Percentiles rank a stretch among this genome's conserved stretches.
Conservation (phyloP, 2,329 filamentous ascomycete species). For the Fusarium sp. region DNA sequence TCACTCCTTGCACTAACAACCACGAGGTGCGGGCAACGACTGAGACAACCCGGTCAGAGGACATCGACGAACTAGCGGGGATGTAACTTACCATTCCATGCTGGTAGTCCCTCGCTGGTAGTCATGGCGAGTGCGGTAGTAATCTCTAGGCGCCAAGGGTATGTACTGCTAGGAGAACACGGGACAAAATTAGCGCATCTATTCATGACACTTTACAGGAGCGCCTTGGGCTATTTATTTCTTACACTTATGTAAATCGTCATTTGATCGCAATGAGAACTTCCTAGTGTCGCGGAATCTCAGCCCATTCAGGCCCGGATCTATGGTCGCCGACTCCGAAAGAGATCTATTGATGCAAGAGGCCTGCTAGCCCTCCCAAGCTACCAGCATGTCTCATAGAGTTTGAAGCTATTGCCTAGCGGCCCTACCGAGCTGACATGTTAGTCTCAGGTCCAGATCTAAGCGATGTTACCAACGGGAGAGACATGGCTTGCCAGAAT, state of each 20-base stretch:
- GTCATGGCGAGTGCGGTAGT: neutral
- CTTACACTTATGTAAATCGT: neutral
- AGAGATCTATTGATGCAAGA: slow-evolving; percentile 1
- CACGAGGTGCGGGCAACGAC: slow-evolving; percentile 6
- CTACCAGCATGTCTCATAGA: neutral
- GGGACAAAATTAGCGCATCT: neutral
- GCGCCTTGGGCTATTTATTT: neutral
- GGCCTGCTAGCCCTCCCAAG: neutral
- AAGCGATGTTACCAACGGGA: neutral
- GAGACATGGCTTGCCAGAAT: slow-evolving; percentile 12
- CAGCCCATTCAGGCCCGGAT: neutral
- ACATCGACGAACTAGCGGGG: neutral
- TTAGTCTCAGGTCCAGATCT: slow-evolving; percentile 15
- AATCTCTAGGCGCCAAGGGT: neutral
- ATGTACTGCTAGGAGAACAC: neutral
- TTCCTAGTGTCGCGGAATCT: neutral
- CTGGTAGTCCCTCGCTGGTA: neutral
- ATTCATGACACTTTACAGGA: rapidly evolving
- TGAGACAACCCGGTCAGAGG: neutral
- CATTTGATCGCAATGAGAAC: neutral
- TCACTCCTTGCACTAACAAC: neutral
- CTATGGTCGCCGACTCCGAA: neutral
- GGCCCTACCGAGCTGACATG: neutral
- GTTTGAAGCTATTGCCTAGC: slow-evolving; percentile 22
- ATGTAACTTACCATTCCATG: neutral